Evolutionary conservation across 495 filamentous ascomycete species (phyloP).

Genomic region (Penicillium cataractarum): DNA sequence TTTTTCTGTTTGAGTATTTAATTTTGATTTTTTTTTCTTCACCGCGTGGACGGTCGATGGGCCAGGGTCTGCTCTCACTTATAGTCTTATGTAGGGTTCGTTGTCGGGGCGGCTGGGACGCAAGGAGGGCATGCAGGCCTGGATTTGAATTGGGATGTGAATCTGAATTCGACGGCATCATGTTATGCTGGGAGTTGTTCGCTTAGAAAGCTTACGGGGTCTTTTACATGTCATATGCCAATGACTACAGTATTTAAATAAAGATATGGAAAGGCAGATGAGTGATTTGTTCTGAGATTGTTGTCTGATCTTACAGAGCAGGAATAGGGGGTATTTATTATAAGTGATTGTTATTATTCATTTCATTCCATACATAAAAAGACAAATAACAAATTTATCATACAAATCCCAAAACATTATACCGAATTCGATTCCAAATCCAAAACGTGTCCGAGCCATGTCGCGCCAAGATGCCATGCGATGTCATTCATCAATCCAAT

Average conservation of each 20-base stretch:
- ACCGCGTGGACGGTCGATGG: slow-evolving; percentile 7
- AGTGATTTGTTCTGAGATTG: not conserved
- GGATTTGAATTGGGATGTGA: not conserved
- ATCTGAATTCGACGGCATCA: not conserved
- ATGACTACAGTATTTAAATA: no score
- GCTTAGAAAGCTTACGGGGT: not conserved
- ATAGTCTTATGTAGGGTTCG: not conserved
- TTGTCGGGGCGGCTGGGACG: slow-evolving; percentile 1
- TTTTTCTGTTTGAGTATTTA: not conserved
- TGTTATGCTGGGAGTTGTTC: not conserved
- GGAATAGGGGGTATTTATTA: no score
- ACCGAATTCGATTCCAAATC: not conserved
- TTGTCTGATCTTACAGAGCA: no score
- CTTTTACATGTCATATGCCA: not conserved
- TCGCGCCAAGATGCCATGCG: not conserved
- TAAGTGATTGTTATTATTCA: not conserved
- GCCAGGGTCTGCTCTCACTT: not conserved
- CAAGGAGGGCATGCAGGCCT: slow-evolving; percentile 7
- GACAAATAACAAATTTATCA: not conserved
- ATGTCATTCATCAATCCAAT: not conserved
- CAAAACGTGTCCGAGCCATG: not conserved
- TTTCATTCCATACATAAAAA: not conserved
- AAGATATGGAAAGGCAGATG: not conserved
- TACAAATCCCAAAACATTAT: not conserved
- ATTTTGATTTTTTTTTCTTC: not conserved